Base-by-base conservation (phyloP, 2,329 filamentous ascomycete species). In the Aspergillus thermomutatus region DNA sequence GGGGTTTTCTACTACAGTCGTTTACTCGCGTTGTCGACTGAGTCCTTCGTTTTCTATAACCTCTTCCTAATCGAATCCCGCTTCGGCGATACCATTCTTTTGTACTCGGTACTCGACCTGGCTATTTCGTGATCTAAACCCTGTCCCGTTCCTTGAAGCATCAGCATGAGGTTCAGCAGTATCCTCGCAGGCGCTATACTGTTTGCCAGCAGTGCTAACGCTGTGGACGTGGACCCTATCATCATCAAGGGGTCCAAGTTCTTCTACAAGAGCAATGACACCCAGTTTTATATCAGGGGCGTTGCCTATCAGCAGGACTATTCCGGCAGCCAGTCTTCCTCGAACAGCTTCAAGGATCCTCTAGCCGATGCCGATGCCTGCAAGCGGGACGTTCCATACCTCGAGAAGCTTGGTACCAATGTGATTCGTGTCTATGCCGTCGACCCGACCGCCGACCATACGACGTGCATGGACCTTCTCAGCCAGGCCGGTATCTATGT, bases 361-460 rank as follows among this genome's bases (percentile, higher is more conserved):
- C 85, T 97, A 31, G 82, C 90, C 65, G 85, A 95, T 69, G 76
- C 77, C 53, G 77, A 79, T 28, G 74, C 79, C 62, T 97, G 94
- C 83, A 83, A 83, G 72, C 90, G 92, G 65, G 93, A 97, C 72
- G 83, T 97, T 46, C 91, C 91, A 45, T 84, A 89, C 64, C 82
- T 97, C 62, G 73, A 84, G 72, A 81, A 91, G 74, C 83, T 96
- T 58, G 82, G 86, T 60, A 95, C 91, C 75, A 97, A 97, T 80
- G 86, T 86, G 65, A 93, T 97, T 75, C 92, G 93, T 75, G 91
- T 92, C 46, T 97, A 97, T 75, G 92, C 92, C 68, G 85, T 97
- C 68, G 85, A 97, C 77, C 89, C 92, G 9, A 84, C 81, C 4
- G 75, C 81, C 63, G 81, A 95, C 77, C 93, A 97, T 79, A 79